Evolutionary conservation across 352 stramenopile genomes (phyloP), one percentile per base, ranked within the genome.

Genomic region (Elongisporangium prolatum): DNA sequence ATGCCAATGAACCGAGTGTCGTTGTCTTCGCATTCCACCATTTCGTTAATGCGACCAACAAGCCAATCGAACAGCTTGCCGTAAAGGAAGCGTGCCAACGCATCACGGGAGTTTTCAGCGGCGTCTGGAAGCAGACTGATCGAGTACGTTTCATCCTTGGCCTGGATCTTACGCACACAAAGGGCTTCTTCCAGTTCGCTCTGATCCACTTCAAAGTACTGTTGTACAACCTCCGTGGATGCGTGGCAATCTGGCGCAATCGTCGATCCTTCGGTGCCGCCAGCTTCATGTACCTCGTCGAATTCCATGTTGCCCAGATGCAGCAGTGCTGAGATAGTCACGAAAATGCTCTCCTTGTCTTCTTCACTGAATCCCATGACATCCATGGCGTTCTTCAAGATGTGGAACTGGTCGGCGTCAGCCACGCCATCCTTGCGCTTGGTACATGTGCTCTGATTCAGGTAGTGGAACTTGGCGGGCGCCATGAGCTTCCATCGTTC

Each of bases 291-390:
- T 0, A 66, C 82, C 48, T 85, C 74, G 22, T 96, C 77, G 60
- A 98, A 98, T 44, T 88, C 77, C 24, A 99, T 66, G 74, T 99
- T 99, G 16, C 95, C 97, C 34, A 98, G 67, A 61, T 99, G 96
- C 57, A 99, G 65, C 52, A 99, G 67, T 22, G 87, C 89, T 21
- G 86, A 84, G 7, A 96, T 76, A 17, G 98, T 89, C 17, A 78
- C 64, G 48, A 99, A 97, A 52, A 99, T 91, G 53, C 75, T 86
- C 52, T 91, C 77, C 63, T 97, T 88, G 60, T 98, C 91, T 6
- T 93, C 78, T 6, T 87, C 74, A 6, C 74, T 55, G 53, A 98
- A 97, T 11, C 89, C 90, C 68, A 98, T 91, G 54, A 86, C 82
- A 11, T 88, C 67, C 80, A 93, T 92, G 11, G 84, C 83, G 25